phyloP scores from a whole-genome alignment of 108 stramenopile genomes.

The Cyclostephanos invisitatus region DNA sequence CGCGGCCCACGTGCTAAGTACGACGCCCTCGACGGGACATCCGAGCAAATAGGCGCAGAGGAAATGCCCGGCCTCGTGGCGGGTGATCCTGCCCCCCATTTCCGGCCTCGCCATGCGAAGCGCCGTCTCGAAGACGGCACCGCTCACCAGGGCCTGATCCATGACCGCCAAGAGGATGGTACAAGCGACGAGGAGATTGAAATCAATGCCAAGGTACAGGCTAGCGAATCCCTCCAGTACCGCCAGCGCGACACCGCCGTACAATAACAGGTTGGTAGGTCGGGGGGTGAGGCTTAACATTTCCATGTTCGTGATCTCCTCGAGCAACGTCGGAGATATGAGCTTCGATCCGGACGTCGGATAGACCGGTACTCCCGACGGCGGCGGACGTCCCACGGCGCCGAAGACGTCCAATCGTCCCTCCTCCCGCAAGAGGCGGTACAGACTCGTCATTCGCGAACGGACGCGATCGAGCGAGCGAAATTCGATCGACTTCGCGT shows the following conservation, averaged over 20 bases:
- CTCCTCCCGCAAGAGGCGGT: conserved; percentile 52
- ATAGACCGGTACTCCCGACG: conserved; percentile 27
- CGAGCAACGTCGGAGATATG: conserved; percentile 70
- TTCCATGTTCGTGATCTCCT: conserved; percentile 64
- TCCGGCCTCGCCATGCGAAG: conserved; percentile 59
- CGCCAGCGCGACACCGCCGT: conserved; percentile 66
- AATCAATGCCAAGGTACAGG: conserved; percentile 49
- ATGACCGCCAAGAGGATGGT: conserved; percentile 57
- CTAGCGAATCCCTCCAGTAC: conserved; percentile 62
- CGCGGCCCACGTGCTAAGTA: conserved; percentile 82
- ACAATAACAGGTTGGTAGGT: conserved; percentile 69
- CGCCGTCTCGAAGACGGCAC: conserved; percentile 76
- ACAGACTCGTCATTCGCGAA: conserved; percentile 79
- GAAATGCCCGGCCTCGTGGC: conserved; percentile 95
- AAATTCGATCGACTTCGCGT: conserved; percentile 49
- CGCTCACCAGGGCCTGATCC: conserved; percentile 73
- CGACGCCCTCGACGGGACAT: conserved; percentile 91
- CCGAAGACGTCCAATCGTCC: conserved; percentile 67
- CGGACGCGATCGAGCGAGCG: conserved; percentile 59
- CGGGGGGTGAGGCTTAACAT: conserved; percentile 79
- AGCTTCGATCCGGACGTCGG: conserved; percentile 69
- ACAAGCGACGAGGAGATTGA: conserved; percentile 65
- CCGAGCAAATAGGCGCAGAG: conserved; percentile 91
- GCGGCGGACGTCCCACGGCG: conserved; percentile 45
- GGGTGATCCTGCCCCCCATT: conserved; percentile 69